Evolutionary conservation across 306 rosid genomes (phyloP).

Genomic region (Neltuma alba): DNA sequence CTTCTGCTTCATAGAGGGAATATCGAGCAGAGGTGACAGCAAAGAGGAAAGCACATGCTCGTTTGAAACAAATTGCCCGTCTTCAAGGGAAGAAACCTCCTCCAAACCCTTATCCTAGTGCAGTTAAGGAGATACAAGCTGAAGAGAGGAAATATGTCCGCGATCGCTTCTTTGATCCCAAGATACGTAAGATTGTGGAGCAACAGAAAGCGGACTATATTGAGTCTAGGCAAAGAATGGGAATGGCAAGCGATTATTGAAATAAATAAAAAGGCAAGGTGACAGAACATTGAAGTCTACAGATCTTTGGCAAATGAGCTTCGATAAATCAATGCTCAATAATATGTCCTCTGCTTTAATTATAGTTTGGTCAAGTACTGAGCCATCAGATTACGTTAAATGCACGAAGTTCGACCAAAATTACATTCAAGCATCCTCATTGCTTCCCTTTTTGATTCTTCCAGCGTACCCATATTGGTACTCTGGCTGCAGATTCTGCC

Average conservation of each 20-base stretch:
- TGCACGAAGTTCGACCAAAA: not conserved
- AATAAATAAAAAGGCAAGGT: not conserved
- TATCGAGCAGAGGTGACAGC: constrained; percentile 68
- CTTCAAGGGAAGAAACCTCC: constrained; percentile 82
- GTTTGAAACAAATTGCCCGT: constrained; percentile 71
- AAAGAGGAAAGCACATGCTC: constrained; percentile 73
- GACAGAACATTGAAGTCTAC: constrained; percentile 14
- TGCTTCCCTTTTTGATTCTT: not conserved
- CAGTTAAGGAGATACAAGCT: constrained; percentile 73
- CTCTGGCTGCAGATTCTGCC: constrained; percentile 3
- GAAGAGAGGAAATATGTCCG: constrained; percentile 74
- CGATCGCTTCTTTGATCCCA: constrained; percentile 73
- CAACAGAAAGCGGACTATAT: constrained; percentile 52
- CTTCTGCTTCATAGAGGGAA: constrained; percentile 65
- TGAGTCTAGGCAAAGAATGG: constrained; percentile 46
- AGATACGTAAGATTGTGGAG: constrained; percentile 53
- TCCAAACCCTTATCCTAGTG: constrained; percentile 84
- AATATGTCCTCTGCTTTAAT: not conserved
- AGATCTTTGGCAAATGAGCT: constrained; percentile 12
- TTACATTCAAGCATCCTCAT: constrained; percentile 1
- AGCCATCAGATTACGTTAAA: constrained; percentile 8
- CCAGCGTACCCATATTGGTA: constrained; percentile 2
- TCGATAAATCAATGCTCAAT: constrained; percentile 15
- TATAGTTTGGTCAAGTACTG: not conserved
- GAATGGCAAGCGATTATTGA: constrained; percentile 38